Evolutionary conservation across 345 rosid species (phyloP).

Genomic region (Litchi chinensis): DNA sequence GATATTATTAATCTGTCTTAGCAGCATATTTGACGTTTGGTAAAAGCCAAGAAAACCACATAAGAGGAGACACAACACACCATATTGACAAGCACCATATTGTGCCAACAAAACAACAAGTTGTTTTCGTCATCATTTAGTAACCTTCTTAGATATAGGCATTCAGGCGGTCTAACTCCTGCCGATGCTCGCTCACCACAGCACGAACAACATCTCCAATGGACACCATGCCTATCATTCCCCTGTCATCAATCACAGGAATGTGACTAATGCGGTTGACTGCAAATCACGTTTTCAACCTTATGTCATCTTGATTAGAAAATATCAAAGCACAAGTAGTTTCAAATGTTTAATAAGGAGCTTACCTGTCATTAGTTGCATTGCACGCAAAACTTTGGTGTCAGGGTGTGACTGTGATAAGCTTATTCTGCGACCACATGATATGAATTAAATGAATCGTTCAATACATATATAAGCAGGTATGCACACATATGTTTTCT

Average conservation of each 20-base stretch:
- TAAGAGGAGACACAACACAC: constrained; percentile 11
- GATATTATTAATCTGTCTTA: constrained; percentile 4
- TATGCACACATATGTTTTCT: too few species aligned
- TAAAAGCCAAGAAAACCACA: not conserved
- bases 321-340: not conserved
- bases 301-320: not conserved
- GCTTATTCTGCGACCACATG: constrained; percentile 65
- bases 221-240: constrained; percentile 93
- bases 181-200: constrained; percentile 82
- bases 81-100: constrained; percentile 30
- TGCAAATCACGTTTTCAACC: constrained; percentile 29
- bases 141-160: constrained; percentile 93
- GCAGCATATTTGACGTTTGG: not conserved
- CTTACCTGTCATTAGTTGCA: constrained; percentile 75
- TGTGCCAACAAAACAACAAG: constrained; percentile 3
- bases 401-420: constrained; percentile 65
- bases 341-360: not conserved
- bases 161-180: constrained; percentile 86
- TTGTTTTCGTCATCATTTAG: constrained; percentile 48
- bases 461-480: too few species aligned
- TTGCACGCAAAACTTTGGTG: too few species aligned
- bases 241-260: constrained; percentile 72
- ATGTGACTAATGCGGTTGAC: constrained; percentile 96
- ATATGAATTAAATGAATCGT: not conserved
- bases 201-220: constrained; percentile 43